Evolutionary conservation across 2,329 filamentous ascomycete genomes (phyloP), one percentile per base, ranked within the genome.

Genomic region (Cercospora sp.): DNA sequence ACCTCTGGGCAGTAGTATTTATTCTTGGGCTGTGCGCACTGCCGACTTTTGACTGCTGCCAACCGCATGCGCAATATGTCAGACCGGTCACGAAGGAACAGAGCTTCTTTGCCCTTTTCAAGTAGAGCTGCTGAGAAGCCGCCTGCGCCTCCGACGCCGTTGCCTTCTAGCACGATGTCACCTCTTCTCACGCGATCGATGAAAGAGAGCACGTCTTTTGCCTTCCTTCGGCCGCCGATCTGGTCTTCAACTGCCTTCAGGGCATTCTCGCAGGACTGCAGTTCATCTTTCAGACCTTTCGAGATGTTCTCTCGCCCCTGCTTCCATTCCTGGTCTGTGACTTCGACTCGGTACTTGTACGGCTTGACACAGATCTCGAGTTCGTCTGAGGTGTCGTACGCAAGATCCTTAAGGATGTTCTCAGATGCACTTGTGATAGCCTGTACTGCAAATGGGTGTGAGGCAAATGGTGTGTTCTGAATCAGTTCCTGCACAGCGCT

Each of bases 351-450:
- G 74, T 94, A 98, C 79, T 99, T 99, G 84, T 94, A 99, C 0
- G 96, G 95, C 80, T 99, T 99, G 81, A 99, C 96, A 78, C 94
- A 99, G 78, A 98, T 98, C 80, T 99, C 95, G 0, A 99, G 92
- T 81, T 98, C 95, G 76, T 99, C 96, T 71, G 92, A 95, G 1
- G 96, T 99, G 80, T 94, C 95, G 81, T 97, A 98, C 71, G 97
- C 97, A 13, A 94, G 87, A 76, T 99, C 95, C 72, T 95, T 95
- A 12, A 99, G 82, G 63, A 99, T 98, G 28, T 89, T 91, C 0
- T 92, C 91, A 1, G 93, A 93, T 0, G 95, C 94, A 74, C 97
- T 93, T 9, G 71, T 91, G 72, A 99, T 98, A n/a, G 93, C 92
- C 79, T 95, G 89, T 40, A 92, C 90, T 9, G 95, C 95, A 75